These are phyloP conservation scores for Pseudogymnoascus sp. DNA, from an alignment of 2,329 filamentous ascomycete species.

Conservation along the genomic window DNA sequence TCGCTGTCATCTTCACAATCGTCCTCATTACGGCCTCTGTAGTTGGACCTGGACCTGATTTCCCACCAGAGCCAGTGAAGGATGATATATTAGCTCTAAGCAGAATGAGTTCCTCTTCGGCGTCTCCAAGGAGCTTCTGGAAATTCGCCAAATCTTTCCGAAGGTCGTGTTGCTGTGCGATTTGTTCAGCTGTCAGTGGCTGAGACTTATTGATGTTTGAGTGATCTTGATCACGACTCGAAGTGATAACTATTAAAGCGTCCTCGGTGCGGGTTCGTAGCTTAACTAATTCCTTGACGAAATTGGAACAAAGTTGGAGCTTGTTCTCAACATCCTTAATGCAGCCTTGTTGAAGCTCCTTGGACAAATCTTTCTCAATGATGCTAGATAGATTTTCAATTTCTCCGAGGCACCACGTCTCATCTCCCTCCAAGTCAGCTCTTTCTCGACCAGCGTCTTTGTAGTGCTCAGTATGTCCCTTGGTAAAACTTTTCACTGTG, in stretches of 20 bases:
- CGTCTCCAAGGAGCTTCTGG: slow-evolving; percentile 65
- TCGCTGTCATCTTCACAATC: slow-evolving; percentile 83
- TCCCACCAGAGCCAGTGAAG: slow-evolving; percentile 39
- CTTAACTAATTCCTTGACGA: slow-evolving; percentile 63
- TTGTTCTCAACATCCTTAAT: slow-evolving; percentile 63
- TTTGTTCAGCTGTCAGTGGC: slow-evolving; percentile 77
- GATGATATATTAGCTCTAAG: slow-evolving; percentile 72
- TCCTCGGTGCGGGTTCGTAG: slow-evolving; percentile 72
- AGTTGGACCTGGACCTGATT: slow-evolving; percentile 51
- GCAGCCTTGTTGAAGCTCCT: slow-evolving; percentile 58
- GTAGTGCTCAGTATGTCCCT: slow-evolving; percentile 55
- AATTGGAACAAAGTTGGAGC: slow-evolving; percentile 58
- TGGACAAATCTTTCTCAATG: slow-evolving; percentile 56
- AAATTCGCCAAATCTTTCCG: slow-evolving; percentile 68
- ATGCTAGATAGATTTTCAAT: slow-evolving; percentile 61
- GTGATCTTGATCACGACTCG: slow-evolving; percentile 61
- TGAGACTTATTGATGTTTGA: slow-evolving; percentile 58
- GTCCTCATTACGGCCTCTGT: slow-evolving; percentile 89
- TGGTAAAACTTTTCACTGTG: slow-evolving; percentile 48
- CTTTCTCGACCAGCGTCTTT: slow-evolving; percentile 49
- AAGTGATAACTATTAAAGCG: slow-evolving; percentile 66
- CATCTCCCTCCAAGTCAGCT: slow-evolving; percentile 60
- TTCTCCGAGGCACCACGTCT: slow-evolving; percentile 71
- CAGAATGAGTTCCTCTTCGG: slow-evolving; percentile 72
- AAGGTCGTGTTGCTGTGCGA: slow-evolving; percentile 75